These are phyloP conservation scores for Arctium lappa DNA, from an alignment of 129 eudicot genomes.

Conservation along the genomic window DNA sequence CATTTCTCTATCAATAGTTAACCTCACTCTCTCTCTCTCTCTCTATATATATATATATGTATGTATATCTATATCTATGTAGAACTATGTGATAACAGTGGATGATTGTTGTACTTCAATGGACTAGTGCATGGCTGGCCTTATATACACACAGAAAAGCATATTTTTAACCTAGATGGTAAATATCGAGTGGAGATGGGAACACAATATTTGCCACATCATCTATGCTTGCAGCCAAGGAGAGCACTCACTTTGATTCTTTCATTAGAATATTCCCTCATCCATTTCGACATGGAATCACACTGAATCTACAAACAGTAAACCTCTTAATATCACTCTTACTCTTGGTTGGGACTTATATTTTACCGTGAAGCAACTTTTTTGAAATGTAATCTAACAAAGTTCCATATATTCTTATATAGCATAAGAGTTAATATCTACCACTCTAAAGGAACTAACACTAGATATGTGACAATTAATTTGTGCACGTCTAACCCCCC, in stretches of 20 bases:
- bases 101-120: constrained; percentile 1
- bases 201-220: constrained; percentile 18
- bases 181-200: constrained; percentile 14
- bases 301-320: background rate
- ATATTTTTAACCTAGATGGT: constrained; percentile 14
- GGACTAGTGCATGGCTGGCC: constrained; percentile 10
- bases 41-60: background rate
- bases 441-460: no score
- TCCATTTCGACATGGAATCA: constrained; percentile 23
- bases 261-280: constrained; percentile 41
- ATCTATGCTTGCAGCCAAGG: constrained; percentile 29
- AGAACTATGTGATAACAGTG: background rate
- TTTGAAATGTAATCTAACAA: no score
- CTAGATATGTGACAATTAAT: no score
- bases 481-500: no score
- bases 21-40: constrained; percentile 1
- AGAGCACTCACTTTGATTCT: constrained; percentile 40
- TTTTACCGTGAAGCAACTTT: no score
- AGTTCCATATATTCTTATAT: no score
- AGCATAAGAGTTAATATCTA: no score
- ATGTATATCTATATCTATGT: background rate
- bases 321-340: no score
- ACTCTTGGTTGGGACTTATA: no score
- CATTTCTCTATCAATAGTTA: constrained; percentile 23
- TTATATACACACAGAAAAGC: constrained; percentile 34